Evolutionary conservation across 129 eudicot species (phyloP).

Genomic region (Tagetes erecta): DNA sequence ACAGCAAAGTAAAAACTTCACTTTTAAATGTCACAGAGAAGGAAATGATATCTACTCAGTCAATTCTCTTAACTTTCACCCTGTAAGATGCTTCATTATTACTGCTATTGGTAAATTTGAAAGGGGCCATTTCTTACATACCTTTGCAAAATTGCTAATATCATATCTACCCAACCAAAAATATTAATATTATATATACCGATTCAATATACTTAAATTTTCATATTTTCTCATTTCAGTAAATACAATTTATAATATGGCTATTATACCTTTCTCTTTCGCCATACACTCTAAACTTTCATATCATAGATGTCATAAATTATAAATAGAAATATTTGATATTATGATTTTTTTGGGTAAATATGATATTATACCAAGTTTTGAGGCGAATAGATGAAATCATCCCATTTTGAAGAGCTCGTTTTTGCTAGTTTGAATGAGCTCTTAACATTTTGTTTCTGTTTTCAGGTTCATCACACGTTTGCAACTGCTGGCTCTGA

Average conservation of each 20-base stretch:
- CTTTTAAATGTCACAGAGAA: slow-evolving; percentile 96
- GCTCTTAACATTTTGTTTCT: slow-evolving; percentile 6
- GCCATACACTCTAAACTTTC: background rate
- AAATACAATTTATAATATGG: background rate
- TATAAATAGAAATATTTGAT: background rate
- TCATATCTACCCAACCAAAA: background rate
- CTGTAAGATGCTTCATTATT: slow-evolving; percentile 53
- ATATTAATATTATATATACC: background rate
- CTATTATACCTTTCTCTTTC: background rate
- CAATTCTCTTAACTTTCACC: slow-evolving; percentile 89
- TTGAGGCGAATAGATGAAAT: background rate
- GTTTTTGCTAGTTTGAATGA: slow-evolving; percentile 1
- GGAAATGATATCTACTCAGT: slow-evolving; percentile 89
- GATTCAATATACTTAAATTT: background rate
- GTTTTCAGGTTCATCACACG: slow-evolving; percentile 71
- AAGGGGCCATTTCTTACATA: background rate
- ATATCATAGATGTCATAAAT: background rate
- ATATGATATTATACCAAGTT: background rate
- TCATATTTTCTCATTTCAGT: background rate
- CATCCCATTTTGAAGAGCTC: background rate
- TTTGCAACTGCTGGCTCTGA: slow-evolving; percentile 99
- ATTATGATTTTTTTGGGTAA: background rate
- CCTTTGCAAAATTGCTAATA: background rate
- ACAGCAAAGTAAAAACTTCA: slow-evolving; percentile 79
- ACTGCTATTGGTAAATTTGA: slow-evolving; percentile 24